These are phyloP conservation scores for Tanacetum coccineum DNA, from an alignment of 129 eudicot species.

Conservation along the genomic window DNA sequence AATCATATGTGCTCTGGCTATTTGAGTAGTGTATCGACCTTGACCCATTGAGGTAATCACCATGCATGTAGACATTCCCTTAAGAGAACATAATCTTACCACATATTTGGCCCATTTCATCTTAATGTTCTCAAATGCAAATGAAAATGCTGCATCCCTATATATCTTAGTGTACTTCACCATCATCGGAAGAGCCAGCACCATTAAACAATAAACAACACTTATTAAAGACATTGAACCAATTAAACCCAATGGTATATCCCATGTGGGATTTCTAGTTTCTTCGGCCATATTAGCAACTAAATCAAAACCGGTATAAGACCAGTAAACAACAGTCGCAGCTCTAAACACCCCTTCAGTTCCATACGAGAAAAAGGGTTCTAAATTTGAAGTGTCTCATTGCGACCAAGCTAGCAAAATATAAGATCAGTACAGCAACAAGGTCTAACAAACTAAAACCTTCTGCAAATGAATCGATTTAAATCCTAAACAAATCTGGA, in stretches of 20 bases:
- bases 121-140: conserved; percentile 62
- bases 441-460: conserved; percentile 84
- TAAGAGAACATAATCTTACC: conserved; percentile 59
- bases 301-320: conserved; percentile 80
- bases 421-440: conserved; percentile 49
- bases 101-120: conserved; percentile 92
- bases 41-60: conserved; percentile 77
- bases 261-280: conserved; percentile 55
- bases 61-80: conserved; percentile 84
- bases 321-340: conserved; percentile 86
- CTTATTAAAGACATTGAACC: conserved; percentile 75
- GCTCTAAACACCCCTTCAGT: conserved; percentile 70
- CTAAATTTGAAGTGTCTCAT: conserved; percentile 44
- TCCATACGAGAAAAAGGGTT: conserved; percentile 68
- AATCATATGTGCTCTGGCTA: conserved; percentile 15
- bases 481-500: conserved; percentile 51
- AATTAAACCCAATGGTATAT: conserved; percentile 71
- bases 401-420: conserved; percentile 52
- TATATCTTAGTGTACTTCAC: conserved; percentile 66
- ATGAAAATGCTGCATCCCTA: conserved; percentile 65
- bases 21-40: too few relatives aligned
- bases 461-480: conserved; percentile 44
- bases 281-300: conserved; percentile 93
- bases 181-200: conserved; percentile 65
- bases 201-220: conserved; percentile 68